phyloP scores from a whole-genome alignment of 129 eudicot genomes.

The Gnaphalium uliginosum region DNA sequence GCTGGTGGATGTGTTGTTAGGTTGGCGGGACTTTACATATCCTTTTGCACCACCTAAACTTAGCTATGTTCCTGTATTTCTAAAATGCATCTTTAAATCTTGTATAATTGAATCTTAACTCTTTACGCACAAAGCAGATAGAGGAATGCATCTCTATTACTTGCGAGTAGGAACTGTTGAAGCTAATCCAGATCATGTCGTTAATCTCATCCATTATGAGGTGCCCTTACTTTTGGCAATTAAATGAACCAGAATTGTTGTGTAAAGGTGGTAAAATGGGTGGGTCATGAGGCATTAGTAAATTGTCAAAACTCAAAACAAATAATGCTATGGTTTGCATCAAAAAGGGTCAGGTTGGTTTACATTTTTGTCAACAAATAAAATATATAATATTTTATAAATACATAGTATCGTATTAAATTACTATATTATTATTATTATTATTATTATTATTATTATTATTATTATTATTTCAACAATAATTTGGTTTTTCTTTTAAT shows the following conservation, averaged over 20 bases:
- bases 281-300: not conserved
- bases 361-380: not conserved
- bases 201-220: conserved; percentile 95
- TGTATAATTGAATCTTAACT: conserved; percentile 45
- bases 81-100: conserved; percentile 11
- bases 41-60: conserved; percentile 43
- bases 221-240: conserved; percentile 33
- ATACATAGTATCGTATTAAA: not conserved
- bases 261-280: not conserved
- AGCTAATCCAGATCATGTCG: conserved; percentile 78
- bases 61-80: not conserved
- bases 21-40: conserved; percentile 97
- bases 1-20: conserved; percentile 86
- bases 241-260: conserved; percentile 5
- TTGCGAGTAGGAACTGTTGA: conserved; percentile 67
- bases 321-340: not conserved
- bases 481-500: not conserved
- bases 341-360: not conserved
- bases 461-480: too few species aligned
- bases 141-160: conserved; percentile 89
- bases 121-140: conserved; percentile 61
- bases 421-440: too few species aligned
- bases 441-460: too few species aligned
- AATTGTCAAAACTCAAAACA: not conserved
- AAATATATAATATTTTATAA: not conserved